Evolutionary conservation across 306 rosid genomes (phyloP), one percentile per base, ranked within the genome.

Genomic region (Castanospermum australe): DNA sequence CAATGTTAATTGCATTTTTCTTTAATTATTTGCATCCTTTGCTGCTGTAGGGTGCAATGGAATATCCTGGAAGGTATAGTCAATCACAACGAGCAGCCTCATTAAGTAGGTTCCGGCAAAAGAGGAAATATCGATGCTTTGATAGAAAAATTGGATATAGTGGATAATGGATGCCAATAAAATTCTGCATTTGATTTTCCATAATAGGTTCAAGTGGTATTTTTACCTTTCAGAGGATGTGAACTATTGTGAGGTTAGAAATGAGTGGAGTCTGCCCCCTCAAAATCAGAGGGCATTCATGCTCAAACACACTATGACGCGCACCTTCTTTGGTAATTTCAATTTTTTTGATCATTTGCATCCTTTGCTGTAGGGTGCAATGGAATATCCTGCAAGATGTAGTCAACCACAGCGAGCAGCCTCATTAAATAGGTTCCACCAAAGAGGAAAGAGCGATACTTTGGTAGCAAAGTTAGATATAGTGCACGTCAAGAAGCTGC

Each of bases 401-500:
- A 88, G 80, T 81, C 92, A 85, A 73, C 92, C 94, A 35, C 94
- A 90, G 50, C 87, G 94, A 78, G 94, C 82, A 4, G 94, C 94
- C 5, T 90, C 94, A 2, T 90, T 90, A 86, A 78, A 15, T 79
- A 85, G 94, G 79, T 90, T 90, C 60, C 87, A 92, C 94, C 88
- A 84, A 90, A 90, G 84, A 90, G 94, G 60, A 90, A 90, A 79
- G 90, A 87, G 74, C 88, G 94, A 38, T 82, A 86, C 85, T 90
- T 86, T 69, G 94, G 88, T 76, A 90, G 88, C 84, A 90, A 90
- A 90, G 94, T 90, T 52, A 71, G 94, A 86, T 90, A 90, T 54
- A 44, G 92, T 42, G 94, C 88, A 20, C 94, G 94, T 73, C 94
- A 90, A 77, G 94, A 90, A 81, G 94, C 88, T 45, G 94, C 94